Base-by-base conservation (phyloP, 2,329 filamentous ascomycete genomes). In the Ascomycota sp. region DNA sequence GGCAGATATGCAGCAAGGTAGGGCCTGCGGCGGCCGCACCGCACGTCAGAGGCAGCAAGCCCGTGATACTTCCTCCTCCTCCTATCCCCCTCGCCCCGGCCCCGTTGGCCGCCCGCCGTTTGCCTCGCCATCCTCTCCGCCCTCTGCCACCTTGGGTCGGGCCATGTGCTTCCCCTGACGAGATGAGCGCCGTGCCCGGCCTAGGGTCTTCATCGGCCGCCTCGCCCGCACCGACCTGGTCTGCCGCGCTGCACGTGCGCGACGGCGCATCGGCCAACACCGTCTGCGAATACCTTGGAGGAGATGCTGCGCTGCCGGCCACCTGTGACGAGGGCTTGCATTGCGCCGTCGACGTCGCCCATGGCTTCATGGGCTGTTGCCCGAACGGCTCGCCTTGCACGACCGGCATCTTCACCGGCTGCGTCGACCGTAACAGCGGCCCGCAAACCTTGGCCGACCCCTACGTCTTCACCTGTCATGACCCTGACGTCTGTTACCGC, bases 291-390 rank as follows among this genome's bases (percentile, higher is more conserved):
- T 72, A 59, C 45, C 55, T 72, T 40, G 60, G 57, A 35, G 66
- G 64, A 15, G 45, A 69, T 36, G 44, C 57, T 1, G 46, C 48
- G 17, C 46, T 69, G 20, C 63, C 65, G 3, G 67, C 66, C 24
- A 71, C 66, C 23, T 72, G 67, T 42, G 58, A 55, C 20, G 54
- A 57, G 0, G 67, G 65, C 22, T 69, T 65, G 23, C 64, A 71
- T 43, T 72, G 67, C 41, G 67, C 65, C 17, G 48, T 65, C 26
- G 65, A 69, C 35, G 45, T 51, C 13, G 48, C 51, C 12, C 52
- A 61, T 32, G 53, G 55, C 20, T 57, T 57, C n/a, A 50, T 69
- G 21, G 65, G 65, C 28, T 69, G 65, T 42, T 72, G 67, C 40
- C 65, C 66, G 1, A 53, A 70, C 38, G 44, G 45, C 10, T 56